These are phyloP conservation scores for Alternaria alternata DNA, from an alignment of 2,329 filamentous ascomycete species.

Conservation along the genomic window DNA sequence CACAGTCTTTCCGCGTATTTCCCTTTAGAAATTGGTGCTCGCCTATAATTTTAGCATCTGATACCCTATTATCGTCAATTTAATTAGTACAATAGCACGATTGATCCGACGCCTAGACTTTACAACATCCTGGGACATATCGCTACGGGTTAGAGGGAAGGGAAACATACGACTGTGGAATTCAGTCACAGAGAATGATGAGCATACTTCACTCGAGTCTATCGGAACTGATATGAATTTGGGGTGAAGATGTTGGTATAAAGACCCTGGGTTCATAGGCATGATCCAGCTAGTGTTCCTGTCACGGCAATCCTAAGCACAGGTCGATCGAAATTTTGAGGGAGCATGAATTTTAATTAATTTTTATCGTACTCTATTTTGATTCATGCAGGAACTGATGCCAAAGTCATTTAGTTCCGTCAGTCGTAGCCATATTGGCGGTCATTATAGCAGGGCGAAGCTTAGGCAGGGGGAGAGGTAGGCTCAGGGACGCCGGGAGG, in stretches of 20 bases:
- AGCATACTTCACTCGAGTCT: neutral
- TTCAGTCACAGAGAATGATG: neutral
- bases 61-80: too few species aligned
- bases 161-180: neutral
- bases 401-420: neutral
- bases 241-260: neutral
- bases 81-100: neutral
- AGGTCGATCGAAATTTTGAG: neutral
- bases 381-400: neutral
- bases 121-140: neutral
- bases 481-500: conserved; percentile 36
- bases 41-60: neutral
- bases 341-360: conserved; percentile 19
- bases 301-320: neutral
- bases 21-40: neutral
- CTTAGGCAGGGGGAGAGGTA: conserved; percentile 29
- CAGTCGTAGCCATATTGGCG: neutral
- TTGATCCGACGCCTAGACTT: neutral
- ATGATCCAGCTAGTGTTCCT: neutral
- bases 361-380: conserved; percentile 11
- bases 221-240: neutral
- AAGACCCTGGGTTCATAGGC: neutral
- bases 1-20: neutral
- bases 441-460: neutral
- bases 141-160: neutral